Conservation (phyloP, 225 moss, liverwort and hornwort genomes). For the Neckera pumila region DNA sequence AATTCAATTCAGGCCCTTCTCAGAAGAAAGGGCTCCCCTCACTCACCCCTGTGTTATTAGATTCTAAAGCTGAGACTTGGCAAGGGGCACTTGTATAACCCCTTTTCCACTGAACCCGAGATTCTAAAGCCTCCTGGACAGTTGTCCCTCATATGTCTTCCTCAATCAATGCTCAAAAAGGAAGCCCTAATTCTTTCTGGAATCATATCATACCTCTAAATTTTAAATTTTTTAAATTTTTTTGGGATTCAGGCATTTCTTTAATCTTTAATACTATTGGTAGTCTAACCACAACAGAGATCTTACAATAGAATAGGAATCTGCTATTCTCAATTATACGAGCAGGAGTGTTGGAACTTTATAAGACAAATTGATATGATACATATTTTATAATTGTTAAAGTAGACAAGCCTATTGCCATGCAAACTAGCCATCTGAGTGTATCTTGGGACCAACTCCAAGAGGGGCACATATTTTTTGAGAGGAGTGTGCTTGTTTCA, state of each 20-base stretch:
- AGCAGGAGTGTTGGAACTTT: background rate
- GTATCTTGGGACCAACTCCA: too few species aligned
- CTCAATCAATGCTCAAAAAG: background rate
- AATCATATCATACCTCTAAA: background rate
- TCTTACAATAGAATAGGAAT: background rate
- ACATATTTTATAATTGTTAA: background rate
- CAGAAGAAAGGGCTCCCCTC: background rate
- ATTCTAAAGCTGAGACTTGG: background rate
- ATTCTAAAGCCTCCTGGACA: background rate
- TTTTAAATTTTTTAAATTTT: background rate
- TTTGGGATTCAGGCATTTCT: background rate
- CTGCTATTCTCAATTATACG: background rate
- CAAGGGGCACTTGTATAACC: background rate
- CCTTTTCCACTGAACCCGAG: background rate
- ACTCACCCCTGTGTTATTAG: background rate
- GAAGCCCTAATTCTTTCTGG: background rate
- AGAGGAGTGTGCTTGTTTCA: too few species aligned
- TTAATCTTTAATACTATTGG: background rate
- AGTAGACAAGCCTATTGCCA: too few species aligned
- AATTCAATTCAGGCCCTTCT: background rate
- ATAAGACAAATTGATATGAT: background rate
- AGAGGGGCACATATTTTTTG: too few species aligned
- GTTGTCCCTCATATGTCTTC: background rate
- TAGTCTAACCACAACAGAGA: background rate
- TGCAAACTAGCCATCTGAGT: too few species aligned